phyloP scores from a whole-genome alignment of 305 asterid genomes.

The Fraxinus dipetala region DNA sequence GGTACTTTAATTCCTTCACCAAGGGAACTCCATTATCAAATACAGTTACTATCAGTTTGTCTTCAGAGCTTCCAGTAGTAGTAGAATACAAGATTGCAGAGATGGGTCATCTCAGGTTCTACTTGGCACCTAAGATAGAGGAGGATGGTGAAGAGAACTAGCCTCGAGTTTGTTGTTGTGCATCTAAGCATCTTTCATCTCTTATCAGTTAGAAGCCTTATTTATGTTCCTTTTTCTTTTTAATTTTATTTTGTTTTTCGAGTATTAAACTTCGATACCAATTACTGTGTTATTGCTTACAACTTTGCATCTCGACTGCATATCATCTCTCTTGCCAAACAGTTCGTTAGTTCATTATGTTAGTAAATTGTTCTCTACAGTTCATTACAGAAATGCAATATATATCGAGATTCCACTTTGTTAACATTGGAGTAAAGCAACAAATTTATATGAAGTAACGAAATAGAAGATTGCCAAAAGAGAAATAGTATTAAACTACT shows the following conservation, averaged over 20 bases:
- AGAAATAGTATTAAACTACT: neutral
- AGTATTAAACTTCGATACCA: neutral
- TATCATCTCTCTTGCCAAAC: neutral
- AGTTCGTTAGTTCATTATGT: neutral
- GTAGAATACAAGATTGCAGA: constrained; percentile 96
- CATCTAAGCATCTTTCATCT: neutral
- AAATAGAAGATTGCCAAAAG: neutral
- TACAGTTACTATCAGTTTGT: constrained; percentile 78
- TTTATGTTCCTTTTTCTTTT: neutral
- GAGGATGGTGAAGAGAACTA: constrained; percentile 74
- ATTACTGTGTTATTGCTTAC: neutral
- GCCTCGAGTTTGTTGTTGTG: constrained; percentile 27
- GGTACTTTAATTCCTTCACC: constrained; percentile 88
- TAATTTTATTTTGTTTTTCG: neutral
- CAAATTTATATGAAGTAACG: neutral
- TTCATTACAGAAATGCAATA: neutral
- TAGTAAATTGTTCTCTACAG: neutral
- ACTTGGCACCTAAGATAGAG: constrained; percentile 91
- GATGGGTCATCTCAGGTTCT: constrained; percentile 87
- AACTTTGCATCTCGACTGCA: neutral
- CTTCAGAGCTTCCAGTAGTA: constrained; percentile 88
- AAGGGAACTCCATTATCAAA: constrained; percentile 79
- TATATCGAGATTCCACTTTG: neutral
- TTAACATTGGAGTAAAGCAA: neutral
- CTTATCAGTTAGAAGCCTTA: neutral